These are phyloP conservation scores for Adansonia rubrostipa DNA, from an alignment of 441 rosid genomes.

Conservation along the genomic window DNA sequence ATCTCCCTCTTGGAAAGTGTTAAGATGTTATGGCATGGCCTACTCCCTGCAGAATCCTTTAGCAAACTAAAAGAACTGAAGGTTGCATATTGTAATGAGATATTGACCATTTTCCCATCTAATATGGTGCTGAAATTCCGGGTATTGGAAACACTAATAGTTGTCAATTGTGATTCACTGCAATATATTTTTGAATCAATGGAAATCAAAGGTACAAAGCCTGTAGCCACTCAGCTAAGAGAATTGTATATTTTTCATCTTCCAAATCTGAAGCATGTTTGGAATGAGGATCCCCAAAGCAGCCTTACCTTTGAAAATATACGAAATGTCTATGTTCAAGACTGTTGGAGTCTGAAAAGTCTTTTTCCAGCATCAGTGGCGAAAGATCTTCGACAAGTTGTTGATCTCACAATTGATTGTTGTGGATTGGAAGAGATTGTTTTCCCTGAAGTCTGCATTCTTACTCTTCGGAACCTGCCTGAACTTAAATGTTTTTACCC, in stretches of 20 bases:
- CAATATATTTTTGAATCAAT: slow-evolving; percentile 34
- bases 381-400: slow-evolving; percentile 18
- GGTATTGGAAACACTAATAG: not conserved
- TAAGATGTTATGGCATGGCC: slow-evolving; percentile 20
- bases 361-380: slow-evolving; percentile 38
- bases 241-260: slow-evolving; percentile 5
- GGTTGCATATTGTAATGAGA: not conserved
- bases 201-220: not conserved
- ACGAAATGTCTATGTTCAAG: not conserved
- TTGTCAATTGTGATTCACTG: slow-evolving; percentile 23
- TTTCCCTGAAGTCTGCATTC: slow-evolving; percentile 25
- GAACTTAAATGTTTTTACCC: slow-evolving; percentile 27
- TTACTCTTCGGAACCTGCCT: slow-evolving; percentile 17
- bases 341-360: slow-evolving; percentile 29
- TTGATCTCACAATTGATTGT: not conserved
- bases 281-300: slow-evolving; percentile 29
- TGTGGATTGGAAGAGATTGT: slow-evolving; percentile 36
- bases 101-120: slow-evolving; percentile 9
- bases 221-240: not conserved
- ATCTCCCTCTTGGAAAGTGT: slow-evolving; percentile 15
- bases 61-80: slow-evolving; percentile 20
- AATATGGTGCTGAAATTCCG: not conserved
- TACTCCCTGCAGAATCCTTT: not conserved
- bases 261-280: slow-evolving; percentile 36
- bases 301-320: slow-evolving; percentile 30